A percentile compares a stretch with the other conserved stretches of the same genome.
Conservation (phyloP, 1,284 basidiomycete genomes). For the Rhodotorula glutinis region DNA sequence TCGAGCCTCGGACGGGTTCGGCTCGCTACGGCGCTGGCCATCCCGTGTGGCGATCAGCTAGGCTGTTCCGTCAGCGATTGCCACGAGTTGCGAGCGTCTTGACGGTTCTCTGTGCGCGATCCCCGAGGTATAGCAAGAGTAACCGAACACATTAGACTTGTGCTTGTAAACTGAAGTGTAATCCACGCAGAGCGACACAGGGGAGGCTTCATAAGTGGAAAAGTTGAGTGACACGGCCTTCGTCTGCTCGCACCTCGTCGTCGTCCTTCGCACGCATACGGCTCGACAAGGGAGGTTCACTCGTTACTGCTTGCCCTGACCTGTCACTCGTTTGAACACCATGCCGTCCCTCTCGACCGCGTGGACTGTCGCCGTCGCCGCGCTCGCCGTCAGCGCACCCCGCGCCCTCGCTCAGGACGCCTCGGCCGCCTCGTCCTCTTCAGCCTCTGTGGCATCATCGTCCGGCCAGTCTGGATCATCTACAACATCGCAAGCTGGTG, state of each 20-base stretch:
- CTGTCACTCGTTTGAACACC: neutral
- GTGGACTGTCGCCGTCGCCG: conserved; percentile 3
- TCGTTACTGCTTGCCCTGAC: too few relatives aligned
- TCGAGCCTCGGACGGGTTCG: neutral
- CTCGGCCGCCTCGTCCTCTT: neutral
- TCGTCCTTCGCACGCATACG: too few relatives aligned
- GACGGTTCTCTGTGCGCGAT: too few relatives aligned
- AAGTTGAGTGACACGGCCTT: neutral
- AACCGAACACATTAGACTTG: too few relatives aligned
- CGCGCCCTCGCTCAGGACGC: conserved; percentile 2
- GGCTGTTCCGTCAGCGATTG: too few relatives aligned
- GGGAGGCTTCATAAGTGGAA: too few relatives aligned
- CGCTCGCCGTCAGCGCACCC: neutral
- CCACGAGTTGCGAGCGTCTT: too few relatives aligned
- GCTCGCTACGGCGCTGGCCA: neutral
- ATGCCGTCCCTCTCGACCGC: neutral
- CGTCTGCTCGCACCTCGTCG: neutral
- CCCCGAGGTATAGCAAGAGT: too few relatives aligned
- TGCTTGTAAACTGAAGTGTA: too few relatives aligned
- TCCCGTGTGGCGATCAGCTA: too few relatives aligned
- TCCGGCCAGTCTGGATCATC: neutral
- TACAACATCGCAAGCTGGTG: neutral
- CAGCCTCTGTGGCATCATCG: neutral
- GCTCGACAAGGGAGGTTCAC: too few relatives aligned
- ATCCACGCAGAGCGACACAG: too few relatives aligned